Evolutionary conservation across 2,329 filamentous ascomycete species (phyloP).

Genomic region (Colletotrichum lini): DNA sequence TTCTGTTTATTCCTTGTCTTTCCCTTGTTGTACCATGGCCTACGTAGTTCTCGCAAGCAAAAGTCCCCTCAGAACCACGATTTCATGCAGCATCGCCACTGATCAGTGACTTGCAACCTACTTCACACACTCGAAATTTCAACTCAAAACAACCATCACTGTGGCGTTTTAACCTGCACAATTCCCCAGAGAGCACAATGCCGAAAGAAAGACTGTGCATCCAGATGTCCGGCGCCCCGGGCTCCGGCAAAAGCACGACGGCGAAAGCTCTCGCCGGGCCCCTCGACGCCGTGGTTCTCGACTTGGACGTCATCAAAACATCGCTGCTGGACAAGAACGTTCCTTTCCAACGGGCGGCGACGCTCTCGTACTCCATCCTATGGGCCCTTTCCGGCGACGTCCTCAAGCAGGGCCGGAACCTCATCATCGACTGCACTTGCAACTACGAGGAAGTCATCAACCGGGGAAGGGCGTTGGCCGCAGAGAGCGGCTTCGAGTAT

Average conservation of each 20-base stretch:
- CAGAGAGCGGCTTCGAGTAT: conserved; percentile 41
- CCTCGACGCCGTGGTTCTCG: conserved; percentile 51
- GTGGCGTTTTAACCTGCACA: no score
- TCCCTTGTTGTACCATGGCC: no score
- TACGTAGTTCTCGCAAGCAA: no score
- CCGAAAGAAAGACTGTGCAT: conserved; percentile 3
- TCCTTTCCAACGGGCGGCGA: conserved; percentile 51
- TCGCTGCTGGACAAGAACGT: conserved; percentile 49
- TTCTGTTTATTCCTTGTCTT: no score
- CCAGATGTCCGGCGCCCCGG: conserved; percentile 57
- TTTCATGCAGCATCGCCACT: no score
- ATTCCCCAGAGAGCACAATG: no score
- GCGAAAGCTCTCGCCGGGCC: conserved; percentile 48
- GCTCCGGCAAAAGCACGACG: conserved; percentile 56
- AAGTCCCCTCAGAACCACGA: no score
- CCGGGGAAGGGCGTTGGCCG: conserved; percentile 49
- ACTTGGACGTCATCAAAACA: conserved; percentile 55
- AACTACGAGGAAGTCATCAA: conserved; percentile 52
- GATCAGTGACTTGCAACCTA: no score
- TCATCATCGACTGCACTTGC: conserved; percentile 57
- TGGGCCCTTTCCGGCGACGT: conserved; percentile 54
- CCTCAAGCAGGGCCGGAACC: conserved; percentile 51
- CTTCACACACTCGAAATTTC: no score
- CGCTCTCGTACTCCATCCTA: conserved; percentile 52
- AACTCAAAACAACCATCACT: no score